These are phyloP conservation scores for Xylariomycetidae sp. DNA, from an alignment of 2,329 filamentous ascomycete genomes.

Conservation along the genomic window DNA sequence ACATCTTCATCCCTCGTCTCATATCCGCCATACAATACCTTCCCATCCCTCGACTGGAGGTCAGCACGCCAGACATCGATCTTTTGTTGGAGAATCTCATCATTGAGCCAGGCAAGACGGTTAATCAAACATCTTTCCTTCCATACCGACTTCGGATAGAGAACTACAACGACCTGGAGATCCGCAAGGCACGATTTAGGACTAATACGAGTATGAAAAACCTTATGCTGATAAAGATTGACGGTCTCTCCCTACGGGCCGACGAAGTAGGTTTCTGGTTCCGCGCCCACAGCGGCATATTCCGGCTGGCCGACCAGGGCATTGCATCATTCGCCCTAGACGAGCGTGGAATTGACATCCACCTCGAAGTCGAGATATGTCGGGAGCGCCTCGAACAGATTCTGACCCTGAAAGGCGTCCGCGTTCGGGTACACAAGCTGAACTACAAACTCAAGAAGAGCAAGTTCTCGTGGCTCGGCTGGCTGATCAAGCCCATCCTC, in stretches of 20 bases:
- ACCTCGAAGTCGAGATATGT: constrained; percentile 78
- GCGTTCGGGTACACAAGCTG: constrained; percentile 81
- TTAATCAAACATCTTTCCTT: constrained; percentile 84
- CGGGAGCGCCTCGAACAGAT: constrained; percentile 76
- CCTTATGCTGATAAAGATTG: constrained; percentile 70
- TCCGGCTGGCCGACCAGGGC: constrained; percentile 75
- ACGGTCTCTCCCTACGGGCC: constrained; percentile 78
- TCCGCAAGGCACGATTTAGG: constrained; percentile 70
- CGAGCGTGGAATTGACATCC: constrained; percentile 80
- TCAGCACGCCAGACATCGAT: constrained; percentile 78
- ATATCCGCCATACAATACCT: constrained; percentile 79
- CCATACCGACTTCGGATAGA: constrained; percentile 78
- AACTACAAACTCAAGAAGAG: constrained; percentile 71
- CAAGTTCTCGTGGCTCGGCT: constrained; percentile 72
- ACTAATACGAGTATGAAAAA: constrained; percentile 65
- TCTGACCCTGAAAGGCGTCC: constrained; percentile 68
- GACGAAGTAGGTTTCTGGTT: constrained; percentile 90
- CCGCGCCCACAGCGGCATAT: constrained; percentile 68
- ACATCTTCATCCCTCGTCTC: constrained; percentile 75
- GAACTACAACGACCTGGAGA: constrained; percentile 80
- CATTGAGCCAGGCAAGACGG: constrained; percentile 77
- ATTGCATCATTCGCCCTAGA: constrained; percentile 84
- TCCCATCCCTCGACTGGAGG: constrained; percentile 84
- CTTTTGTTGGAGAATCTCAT: constrained; percentile 87
- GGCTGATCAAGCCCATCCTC: constrained; percentile 79